Conservation (phyloP, 768 basidiomycete species). For the Agaricus subrufescens region DNA sequence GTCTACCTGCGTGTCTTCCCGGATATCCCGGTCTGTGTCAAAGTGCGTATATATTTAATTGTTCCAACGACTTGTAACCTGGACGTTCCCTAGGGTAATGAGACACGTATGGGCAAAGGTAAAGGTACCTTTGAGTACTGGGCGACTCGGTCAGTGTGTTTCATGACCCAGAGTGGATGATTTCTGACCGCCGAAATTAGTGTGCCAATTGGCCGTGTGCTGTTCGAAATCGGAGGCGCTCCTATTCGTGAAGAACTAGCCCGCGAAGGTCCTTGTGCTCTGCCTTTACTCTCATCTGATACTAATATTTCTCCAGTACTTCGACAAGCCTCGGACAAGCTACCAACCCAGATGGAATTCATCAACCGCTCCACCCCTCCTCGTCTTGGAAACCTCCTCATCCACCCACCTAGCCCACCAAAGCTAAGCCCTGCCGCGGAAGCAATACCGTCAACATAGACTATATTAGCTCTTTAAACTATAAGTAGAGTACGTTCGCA, state of each 20-base stretch:
- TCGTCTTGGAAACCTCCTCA: conserved; percentile 63
- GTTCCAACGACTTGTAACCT: background rate
- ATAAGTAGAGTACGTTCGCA: no score
- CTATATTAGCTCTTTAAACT: background rate
- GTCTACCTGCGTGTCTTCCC: conserved; percentile 90
- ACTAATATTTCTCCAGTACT: conserved; percentile 49
- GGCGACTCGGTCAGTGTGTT: conserved; percentile 74
- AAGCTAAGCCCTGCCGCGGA: conserved; percentile 12
- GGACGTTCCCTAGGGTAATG: conserved; percentile 66
- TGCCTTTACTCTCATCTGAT: background rate
- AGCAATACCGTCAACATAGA: conserved; percentile 7
- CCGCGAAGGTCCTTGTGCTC: conserved; percentile 63
- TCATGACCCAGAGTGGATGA: background rate
- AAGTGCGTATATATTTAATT: conserved; percentile 44
- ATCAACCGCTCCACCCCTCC: conserved; percentile 65
- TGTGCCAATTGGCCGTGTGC: conserved; percentile 82
- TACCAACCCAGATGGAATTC: conserved; percentile 88
- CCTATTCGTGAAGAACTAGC: conserved; percentile 92
- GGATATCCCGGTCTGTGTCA: conserved; percentile 95
- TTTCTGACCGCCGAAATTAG: conserved; percentile 30
- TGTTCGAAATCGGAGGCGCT: conserved; percentile 90
- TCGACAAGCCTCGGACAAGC: conserved; percentile 80
- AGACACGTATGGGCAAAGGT: conserved; percentile 99
- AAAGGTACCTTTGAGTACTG: conserved; percentile 98
- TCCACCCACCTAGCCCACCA: conserved; percentile 38